Base-by-base conservation (phyloP, 106 monocot genomes). In the Dactylorhiza incarnata region DNA sequence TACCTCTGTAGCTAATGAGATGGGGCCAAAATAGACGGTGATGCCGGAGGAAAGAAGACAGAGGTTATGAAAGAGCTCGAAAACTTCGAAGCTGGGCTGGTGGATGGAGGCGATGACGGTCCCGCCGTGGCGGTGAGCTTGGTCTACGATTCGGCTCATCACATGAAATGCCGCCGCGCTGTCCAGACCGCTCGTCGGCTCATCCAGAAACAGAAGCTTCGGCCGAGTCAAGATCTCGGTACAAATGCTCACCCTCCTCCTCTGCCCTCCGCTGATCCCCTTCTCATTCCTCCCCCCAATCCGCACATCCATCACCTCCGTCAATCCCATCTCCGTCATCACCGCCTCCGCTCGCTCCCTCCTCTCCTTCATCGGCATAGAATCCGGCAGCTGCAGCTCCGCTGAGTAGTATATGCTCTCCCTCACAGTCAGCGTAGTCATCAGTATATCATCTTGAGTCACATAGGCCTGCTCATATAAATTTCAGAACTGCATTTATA, bases 181-280 rank as follows among this genome's bases (percentile, higher is more conserved):
- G 37, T 86, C 86, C 8, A 86, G 53, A 12, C 81, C 81, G 56
- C 85, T 85, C 1, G 81, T 85, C 5, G 85, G 85, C 62, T 85
- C 85, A 49, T 85, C 85, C 4, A 81, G 59, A 56, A 85, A 85
- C 2, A 85, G 49, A 0, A 81, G 73, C 46, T 62, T 58, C 7
- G 85, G 85, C 5, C 72, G 46, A 8, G 70, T 82, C 14, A 85
- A 22, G 24, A 82, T 85, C 82, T 85, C 85, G 0, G 70, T 8
- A 14, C 77, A 76, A 19, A 82, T 82, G 76, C 85, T 86, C n/a
- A 86, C 79, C 63, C 85, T 72, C n/a, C 76, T 71, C 76, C 75
- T 86, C 61, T 86, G 77, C 7, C 85, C 85, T 7, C 82, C 85
- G 45, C 85, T 86, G 17, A 80, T 61, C 37, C 80, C 53, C 12